These are phyloP conservation scores for Vigna reflexopilosa DNA, from an alignment of 306 rosid species.

Conservation along the genomic window DNA sequence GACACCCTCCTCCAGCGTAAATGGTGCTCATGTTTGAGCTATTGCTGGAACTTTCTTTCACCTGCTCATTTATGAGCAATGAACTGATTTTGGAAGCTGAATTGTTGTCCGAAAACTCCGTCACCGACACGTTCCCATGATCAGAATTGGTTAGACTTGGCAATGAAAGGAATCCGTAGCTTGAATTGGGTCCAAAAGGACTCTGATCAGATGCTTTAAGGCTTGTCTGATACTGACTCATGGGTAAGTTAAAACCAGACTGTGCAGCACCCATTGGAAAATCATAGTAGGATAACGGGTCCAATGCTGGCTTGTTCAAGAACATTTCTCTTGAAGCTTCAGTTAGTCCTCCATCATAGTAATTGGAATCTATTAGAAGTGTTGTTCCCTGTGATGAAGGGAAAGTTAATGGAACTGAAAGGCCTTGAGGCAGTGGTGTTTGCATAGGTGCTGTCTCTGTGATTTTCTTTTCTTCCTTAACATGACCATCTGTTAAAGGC, in stretches of 20 bases:
- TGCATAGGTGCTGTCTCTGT: conserved; percentile 51
- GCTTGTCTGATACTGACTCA: conserved; percentile 43
- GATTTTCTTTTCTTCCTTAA: conserved; percentile 52
- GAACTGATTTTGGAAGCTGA: conserved; percentile 67
- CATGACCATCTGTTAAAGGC: conserved; percentile 56
- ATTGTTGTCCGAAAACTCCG: conserved; percentile 74
- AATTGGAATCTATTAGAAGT: conserved; percentile 61
- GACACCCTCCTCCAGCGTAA: conserved; percentile 59
- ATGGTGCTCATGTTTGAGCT: conserved; percentile 74
- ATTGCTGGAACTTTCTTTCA: conserved; percentile 83
- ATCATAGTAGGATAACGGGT: conserved; percentile 66
- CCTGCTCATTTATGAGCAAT: conserved; percentile 62
- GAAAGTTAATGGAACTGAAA: conserved; percentile 40
- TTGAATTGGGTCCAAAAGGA: conserved; percentile 52
- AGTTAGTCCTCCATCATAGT: conserved; percentile 52
- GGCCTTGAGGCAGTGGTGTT: conserved; percentile 46
- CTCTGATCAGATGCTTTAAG: conserved; percentile 40
- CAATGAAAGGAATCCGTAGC: conserved; percentile 68
- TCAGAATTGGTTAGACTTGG: conserved; percentile 82
- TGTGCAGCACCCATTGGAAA: conserved; percentile 52
- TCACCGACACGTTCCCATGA: conserved; percentile 61
- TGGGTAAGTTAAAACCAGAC: conserved; percentile 45
- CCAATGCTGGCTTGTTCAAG: conserved; percentile 52
- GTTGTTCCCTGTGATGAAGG: conserved; percentile 61
- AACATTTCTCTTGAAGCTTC: conserved; percentile 60